A percentile compares a stretch with the other conserved stretches of the same genome.
Conservation (phyloP, 495 filamentous ascomycete species). For the Hypoxylon cercidicola region DNA sequence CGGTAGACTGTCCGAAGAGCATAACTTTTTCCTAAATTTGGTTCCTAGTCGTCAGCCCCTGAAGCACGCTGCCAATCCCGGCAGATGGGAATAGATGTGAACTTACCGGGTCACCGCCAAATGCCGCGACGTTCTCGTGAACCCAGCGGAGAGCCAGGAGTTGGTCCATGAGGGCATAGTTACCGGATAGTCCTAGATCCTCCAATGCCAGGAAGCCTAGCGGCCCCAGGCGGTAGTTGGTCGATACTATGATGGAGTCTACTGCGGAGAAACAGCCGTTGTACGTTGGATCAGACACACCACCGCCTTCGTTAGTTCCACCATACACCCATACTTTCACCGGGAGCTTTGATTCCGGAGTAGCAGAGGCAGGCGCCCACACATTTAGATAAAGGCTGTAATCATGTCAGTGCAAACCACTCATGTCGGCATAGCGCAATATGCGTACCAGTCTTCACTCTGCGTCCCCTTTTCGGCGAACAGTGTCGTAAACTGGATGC, state of each 20-base stretch:
- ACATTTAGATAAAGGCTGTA: constrained; percentile 45
- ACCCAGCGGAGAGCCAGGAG: constrained; percentile 62
- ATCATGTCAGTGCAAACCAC: constrained; percentile 13
- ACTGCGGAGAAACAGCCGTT: constrained; percentile 53
- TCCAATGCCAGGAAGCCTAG: constrained; percentile 63
- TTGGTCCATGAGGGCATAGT: constrained; percentile 66
- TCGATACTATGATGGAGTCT: constrained; percentile 52
- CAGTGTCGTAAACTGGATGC: constrained; percentile 47
- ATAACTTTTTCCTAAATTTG: constrained; percentile 47
- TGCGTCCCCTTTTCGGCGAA: constrained; percentile 37
- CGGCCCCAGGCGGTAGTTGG: constrained; percentile 69
- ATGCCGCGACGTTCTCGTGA: constrained; percentile 62
- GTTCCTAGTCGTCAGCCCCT: constrained; percentile 9
- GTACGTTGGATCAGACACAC: constrained; percentile 48
- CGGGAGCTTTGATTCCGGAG: constrained; percentile 46
- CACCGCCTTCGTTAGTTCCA: constrained; percentile 46
- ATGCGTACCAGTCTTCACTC: constrained; percentile 48
- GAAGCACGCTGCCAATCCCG: constrained; percentile 42
- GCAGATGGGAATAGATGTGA: constrained; percentile 44
- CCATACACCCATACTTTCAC: constrained; percentile 58
- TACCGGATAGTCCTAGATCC: constrained; percentile 36
- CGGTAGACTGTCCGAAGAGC: constrained; percentile 56
- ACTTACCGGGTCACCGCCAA: constrained; percentile 63
- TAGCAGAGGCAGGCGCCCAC: constrained; percentile 47
- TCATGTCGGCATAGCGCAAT: constrained; percentile 11